Evolutionary conservation across 345 rosid genomes (phyloP), one percentile per base, ranked within the genome.

Genomic region (Nasturtium officinale): DNA sequence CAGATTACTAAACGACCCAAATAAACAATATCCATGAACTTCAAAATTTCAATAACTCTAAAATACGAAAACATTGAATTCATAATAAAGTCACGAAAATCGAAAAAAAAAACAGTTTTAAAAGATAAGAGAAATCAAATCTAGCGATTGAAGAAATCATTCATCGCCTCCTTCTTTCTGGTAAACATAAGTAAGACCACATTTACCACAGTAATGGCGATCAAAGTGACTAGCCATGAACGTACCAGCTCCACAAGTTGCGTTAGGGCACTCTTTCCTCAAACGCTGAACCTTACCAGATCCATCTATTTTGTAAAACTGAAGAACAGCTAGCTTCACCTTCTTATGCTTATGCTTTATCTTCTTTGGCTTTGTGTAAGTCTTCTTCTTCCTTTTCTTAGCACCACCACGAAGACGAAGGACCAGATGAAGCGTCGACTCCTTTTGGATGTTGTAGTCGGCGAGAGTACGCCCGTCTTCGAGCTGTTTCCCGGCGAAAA

Each of bases 391-490:
- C 73, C 81, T 77, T 77, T 77, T 77, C 67, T 73, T 74, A 13
- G 81, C 83, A 33, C 83, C 81, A 30, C 83, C 83, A 20, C 83
- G 74, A 29, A 80, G 80, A 42, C 83, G 80, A 35, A 80, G 83
- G 5, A 76, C 80, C 11, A 76, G 75, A 60, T 80, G 83, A 33
- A 76, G 80, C 61, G 83, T 80, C 17, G 80, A 80, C 20, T 80
- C 80, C 71, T 80, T 72, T 72, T 72, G 78, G 76, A 78, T 78
- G 77, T 77, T 72, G 80, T 78, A 78, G 59, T 78, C 81, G 8
- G 81, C 80, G 21, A 77, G 77, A 0, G 80, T 77, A 2, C 80
- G 80, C 0, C 80, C 80, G 63, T 77, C 80, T 64, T 77, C 81
- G 1, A 77, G 77, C 50, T 77, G 80, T 23, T 77, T 77, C 1